Evolutionary conservation across 2,329 filamentous ascomycete species (phyloP).

Genomic region (Ustulina deusta): DNA sequence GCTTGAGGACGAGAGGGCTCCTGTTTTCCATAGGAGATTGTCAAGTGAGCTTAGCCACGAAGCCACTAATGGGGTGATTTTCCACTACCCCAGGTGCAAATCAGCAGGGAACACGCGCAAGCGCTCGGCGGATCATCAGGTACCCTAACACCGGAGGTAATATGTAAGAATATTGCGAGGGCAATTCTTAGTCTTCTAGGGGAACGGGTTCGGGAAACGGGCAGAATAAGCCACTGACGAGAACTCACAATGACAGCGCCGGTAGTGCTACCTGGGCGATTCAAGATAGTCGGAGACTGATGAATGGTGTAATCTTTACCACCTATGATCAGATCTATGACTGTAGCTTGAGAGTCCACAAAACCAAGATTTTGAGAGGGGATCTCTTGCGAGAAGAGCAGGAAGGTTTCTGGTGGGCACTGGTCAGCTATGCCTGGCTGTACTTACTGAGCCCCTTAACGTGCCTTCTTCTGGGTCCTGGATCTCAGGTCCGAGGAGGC

Average conservation of each 20-base stretch:
- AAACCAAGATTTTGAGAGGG: constrained; percentile 86
- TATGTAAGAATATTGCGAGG: background rate
- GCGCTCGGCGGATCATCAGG: background rate
- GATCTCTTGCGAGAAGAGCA: constrained; percentile 82
- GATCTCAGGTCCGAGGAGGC: constrained; percentile 45
- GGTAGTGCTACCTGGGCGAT: constrained; percentile 78
- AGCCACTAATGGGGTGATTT: constrained; percentile 85
- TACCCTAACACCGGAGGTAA: background rate
- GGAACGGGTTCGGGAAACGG: background rate
- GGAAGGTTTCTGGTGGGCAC: constrained; percentile 79
- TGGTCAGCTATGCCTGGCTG: constrained; percentile 22
- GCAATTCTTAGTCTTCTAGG: background rate
- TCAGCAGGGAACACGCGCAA: constrained; percentile 14
- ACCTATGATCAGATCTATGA: constrained; percentile 75
- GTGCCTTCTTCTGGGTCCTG: constrained; percentile 52
- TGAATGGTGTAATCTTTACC: constrained; percentile 79
- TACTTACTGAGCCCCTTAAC: constrained; percentile 28
- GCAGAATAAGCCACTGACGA: background rate
- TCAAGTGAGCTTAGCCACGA: constrained; percentile 76
- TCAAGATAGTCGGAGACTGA: constrained; percentile 85
- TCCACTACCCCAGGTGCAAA: constrained; percentile 68
- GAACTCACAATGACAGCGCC: constrained; percentile 74
- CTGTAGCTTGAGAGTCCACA: constrained; percentile 75
- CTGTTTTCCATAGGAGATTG: constrained; percentile 72
- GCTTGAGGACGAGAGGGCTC: constrained; percentile 66